Evolutionary conservation across 2,329 filamentous ascomycete genomes (phyloP).

Genomic region (Diplocarpon mali): DNA sequence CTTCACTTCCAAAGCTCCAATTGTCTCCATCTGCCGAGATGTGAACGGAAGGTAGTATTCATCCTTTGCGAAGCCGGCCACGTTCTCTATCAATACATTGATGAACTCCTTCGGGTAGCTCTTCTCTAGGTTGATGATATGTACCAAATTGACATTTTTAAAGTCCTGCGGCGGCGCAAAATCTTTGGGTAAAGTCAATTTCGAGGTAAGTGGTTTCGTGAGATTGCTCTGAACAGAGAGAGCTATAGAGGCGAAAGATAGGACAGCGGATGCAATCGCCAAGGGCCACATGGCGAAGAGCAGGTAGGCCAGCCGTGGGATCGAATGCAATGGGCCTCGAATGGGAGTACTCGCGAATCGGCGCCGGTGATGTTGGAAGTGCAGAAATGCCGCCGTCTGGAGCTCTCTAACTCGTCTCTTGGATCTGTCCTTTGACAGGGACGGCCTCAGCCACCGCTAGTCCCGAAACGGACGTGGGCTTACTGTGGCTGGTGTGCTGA

Average conservation of each 20-base stretch:
- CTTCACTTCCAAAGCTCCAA: constrained; percentile 83
- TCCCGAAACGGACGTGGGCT: constrained; percentile 1
- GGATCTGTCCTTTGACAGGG: constrained; percentile 14
- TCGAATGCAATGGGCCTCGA: constrained; percentile 5
- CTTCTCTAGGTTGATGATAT: constrained; percentile 87
- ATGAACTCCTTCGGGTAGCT: constrained; percentile 80
- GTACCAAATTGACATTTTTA: constrained; percentile 85
- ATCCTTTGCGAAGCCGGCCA: constrained; percentile 64
- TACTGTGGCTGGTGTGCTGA: not conserved
- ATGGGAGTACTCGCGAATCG: constrained; percentile 5
- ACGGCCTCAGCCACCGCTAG: constrained; percentile 8
- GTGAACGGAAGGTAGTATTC: constrained; percentile 91
- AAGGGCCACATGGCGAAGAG: constrained; percentile 25
- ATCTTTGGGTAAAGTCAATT: constrained; percentile 46
- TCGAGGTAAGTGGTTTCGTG: constrained; percentile 37
- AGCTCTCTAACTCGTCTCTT: constrained; percentile 1
- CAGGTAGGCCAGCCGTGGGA: constrained; percentile 15
- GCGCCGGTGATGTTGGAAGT: constrained; percentile 6
- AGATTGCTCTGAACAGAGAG: constrained; percentile 22
- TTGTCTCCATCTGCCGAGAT: constrained; percentile 57
- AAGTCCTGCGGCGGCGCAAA: constrained; percentile 87
- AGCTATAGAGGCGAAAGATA: constrained; percentile 36
- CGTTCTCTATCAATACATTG: constrained; percentile 91
- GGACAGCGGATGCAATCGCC: constrained; percentile 44
- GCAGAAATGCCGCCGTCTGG: constrained; percentile 4